phyloP scores from a whole-genome alignment of 2,329 filamentous ascomycete species.

The Botrytis fragariae region DNA sequence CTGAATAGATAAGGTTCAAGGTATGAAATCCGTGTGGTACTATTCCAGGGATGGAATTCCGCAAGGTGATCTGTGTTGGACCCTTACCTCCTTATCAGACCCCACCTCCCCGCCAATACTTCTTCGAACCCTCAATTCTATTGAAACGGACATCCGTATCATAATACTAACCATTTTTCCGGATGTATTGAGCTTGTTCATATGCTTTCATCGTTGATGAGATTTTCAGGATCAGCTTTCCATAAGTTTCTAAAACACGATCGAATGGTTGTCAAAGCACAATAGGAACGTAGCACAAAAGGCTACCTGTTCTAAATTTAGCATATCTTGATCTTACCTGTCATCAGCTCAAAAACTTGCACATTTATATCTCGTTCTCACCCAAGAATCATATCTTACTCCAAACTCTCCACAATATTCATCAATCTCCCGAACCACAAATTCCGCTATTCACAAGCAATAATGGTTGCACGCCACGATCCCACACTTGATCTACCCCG shows the following conservation, averaged over 20 bases:
- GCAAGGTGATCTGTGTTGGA: neutral
- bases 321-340: neutral
- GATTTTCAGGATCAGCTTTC: too few species aligned
- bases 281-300: neutral
- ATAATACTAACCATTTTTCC: neutral
- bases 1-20: neutral
- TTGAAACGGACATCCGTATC: neutral
- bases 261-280: neutral
- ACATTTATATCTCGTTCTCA: neutral
- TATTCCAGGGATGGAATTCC: neutral
- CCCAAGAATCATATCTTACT: neutral
- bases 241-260: neutral
- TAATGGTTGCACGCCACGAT: conserved; percentile 7
- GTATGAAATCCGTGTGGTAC: neutral
- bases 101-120: neutral
- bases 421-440: neutral
- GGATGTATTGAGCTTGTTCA: neutral
- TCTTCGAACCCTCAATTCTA: neutral
- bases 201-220: neutral
- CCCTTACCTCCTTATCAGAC: neutral
- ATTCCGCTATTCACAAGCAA: neutral
- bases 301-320: conserved; percentile 3
- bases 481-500: conserved; percentile 47
- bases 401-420: neutral
- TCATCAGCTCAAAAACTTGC: neutral